These are phyloP conservation scores for Helianthus tuberosus DNA, from an alignment of 129 eudicot species.

Conservation along the genomic window DNA sequence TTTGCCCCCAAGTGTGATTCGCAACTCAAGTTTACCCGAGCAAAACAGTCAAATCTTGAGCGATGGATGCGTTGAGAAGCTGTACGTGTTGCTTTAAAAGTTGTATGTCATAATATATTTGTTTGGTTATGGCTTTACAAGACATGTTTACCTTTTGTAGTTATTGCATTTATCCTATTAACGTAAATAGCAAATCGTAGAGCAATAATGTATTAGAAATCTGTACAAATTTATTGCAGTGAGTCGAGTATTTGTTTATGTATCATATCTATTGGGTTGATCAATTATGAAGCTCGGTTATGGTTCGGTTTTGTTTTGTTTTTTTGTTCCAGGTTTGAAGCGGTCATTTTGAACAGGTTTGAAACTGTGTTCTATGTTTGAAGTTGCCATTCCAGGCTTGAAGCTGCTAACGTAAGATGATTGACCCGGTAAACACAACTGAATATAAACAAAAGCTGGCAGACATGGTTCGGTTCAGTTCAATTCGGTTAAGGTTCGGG, in stretches of 20 bases:
- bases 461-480: no score
- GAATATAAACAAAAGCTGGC: no score
- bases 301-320: no score
- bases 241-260: neutral
- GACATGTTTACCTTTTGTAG: constrained; percentile 14
- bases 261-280: neutral
- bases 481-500: no score
- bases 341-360: no score
- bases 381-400: no score
- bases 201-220: neutral
- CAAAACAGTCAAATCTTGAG: constrained; percentile 2
- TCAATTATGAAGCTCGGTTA: no score
- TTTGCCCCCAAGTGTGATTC: constrained; percentile 1
- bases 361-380: no score
- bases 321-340: no score
- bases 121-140: neutral
- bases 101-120: constrained; percentile 6
- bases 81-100: constrained; percentile 4
- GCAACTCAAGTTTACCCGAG: neutral
- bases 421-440: no score
- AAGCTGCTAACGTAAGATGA: no score
- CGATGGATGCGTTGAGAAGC: constrained; percentile 6
- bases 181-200: neutral
- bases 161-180: neutral
- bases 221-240: constrained; percentile 10